Evolutionary conservation across 108 stramenopile genomes (phyloP).

Genomic region (Nitzschia sp.): DNA sequence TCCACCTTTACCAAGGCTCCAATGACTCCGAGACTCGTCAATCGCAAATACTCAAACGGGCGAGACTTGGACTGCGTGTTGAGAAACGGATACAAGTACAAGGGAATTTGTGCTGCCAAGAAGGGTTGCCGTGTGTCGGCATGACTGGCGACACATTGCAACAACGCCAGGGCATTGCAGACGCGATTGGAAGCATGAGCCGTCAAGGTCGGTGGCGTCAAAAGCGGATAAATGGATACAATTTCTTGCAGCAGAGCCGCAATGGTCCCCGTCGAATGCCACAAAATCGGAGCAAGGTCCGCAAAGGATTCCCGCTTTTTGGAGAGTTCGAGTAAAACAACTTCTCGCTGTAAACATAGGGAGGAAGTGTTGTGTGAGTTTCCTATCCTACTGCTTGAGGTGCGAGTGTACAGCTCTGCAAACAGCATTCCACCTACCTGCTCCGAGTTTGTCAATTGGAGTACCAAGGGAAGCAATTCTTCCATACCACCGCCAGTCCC

Average conservation of each 20-base stretch:
- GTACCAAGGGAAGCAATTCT: conserved; percentile 72
- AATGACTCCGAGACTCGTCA: conserved; percentile 97
- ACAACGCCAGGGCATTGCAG: conserved; percentile 97
- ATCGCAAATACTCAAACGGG: conserved; percentile 97
- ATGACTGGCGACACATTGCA: conserved; percentile 99
- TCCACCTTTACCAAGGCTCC: conserved; percentile 99
- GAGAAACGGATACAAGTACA: conserved; percentile 98
- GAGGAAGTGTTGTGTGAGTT: neutral
- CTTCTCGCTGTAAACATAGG: conserved; percentile 70
- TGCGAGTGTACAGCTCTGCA: no score
- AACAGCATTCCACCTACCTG: conserved; percentile 37
- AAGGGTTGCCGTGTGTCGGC: conserved; percentile 94
- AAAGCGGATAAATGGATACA: conserved; percentile 95
- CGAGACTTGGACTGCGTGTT: conserved; percentile 95
- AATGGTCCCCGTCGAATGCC: conserved; percentile 80
- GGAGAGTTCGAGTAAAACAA: conserved; percentile 94
- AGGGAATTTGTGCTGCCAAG: conserved; percentile 93
- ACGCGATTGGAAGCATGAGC: conserved; percentile 96
- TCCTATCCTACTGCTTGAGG: neutral
- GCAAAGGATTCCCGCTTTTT: conserved; percentile 96
- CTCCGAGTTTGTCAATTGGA: conserved; percentile 76
- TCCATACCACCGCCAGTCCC: conserved; percentile 53
- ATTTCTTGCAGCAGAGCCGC: conserved; percentile 97
- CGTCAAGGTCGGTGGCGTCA: conserved; percentile 96
- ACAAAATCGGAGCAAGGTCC: conserved; percentile 94